These are phyloP conservation scores for Candida suzukii DNA, from an alignment of 805 yeast species.

Conservation along the genomic window DNA sequence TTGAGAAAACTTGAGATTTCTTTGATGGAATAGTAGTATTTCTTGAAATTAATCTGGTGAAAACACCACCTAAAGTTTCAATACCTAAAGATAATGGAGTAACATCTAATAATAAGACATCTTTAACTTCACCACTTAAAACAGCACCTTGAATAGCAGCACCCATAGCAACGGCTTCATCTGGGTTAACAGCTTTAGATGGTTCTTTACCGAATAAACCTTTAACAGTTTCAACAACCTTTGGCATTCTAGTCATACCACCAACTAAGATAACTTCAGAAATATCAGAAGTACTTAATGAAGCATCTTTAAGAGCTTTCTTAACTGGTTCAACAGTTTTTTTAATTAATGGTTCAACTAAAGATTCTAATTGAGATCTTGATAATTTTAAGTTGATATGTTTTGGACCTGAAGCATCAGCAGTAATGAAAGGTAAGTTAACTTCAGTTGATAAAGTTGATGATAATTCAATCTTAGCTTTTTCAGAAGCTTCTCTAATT, in stretches of 20 bases:
- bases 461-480: slow-evolving; percentile 67
- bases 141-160: slow-evolving; percentile 90
- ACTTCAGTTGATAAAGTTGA: slow-evolving; percentile 56
- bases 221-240: slow-evolving; percentile 56
- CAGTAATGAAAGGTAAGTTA: slow-evolving; percentile 62
- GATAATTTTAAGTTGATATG: slow-evolving; percentile 55
- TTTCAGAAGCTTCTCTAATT: slow-evolving; percentile 74
- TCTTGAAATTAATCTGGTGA: slow-evolving; percentile 85
- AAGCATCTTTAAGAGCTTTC: slow-evolving; percentile 70
- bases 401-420: slow-evolving; percentile 39
- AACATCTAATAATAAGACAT: slow-evolving; percentile 91
- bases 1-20: slow-evolving; percentile 93
- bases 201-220: slow-evolving; percentile 57
- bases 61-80: slow-evolving; percentile 97
- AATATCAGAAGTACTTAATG: slow-evolving; percentile 53
- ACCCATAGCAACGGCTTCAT: slow-evolving; percentile 87
- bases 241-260: slow-evolving; percentile 90
- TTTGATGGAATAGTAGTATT: slow-evolving; percentile 96
- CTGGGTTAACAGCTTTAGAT: slow-evolving; percentile 75
- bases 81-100: slow-evolving; percentile 96
- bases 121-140: slow-evolving; percentile 88
- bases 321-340: slow-evolving; percentile 69
- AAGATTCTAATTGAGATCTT: slow-evolving; percentile 59
- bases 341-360: slow-evolving; percentile 60
- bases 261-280: slow-evolving; percentile 78